Evolutionary conservation across 148 eudicot species (phyloP).

Genomic region (Persicaria tinctoria): DNA sequence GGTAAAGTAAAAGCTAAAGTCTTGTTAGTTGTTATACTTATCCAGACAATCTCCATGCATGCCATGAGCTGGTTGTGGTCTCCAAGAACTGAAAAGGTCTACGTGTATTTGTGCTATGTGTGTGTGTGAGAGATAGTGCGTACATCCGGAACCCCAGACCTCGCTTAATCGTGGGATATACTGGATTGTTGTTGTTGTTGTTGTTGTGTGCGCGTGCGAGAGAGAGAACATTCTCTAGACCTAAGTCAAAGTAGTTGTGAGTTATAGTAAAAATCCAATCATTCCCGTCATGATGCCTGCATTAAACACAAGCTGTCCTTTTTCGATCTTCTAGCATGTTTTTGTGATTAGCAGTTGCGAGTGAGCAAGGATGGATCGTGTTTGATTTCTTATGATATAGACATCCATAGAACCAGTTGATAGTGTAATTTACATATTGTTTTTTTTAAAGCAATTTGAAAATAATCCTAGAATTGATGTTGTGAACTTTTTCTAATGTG

Average conservation of each 20-base stretch:
- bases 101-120: background rate
- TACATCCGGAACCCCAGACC: no score
- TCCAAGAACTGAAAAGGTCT: background rate
- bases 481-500: background rate
- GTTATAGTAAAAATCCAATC: background rate
- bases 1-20: background rate
- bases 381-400: no score
- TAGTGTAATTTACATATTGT: background rate
- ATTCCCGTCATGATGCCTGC: background rate
- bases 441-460: background rate
- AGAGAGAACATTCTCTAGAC: background rate
- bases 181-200: no score
- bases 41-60: background rate
- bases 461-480: background rate
- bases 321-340: background rate
- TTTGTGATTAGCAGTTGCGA: background rate
- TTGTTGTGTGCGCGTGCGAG: background rate
- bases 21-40: no score
- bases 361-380: background rate
- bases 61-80: background rate
- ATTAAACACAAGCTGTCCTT: background rate
- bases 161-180: no score
- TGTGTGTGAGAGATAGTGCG: background rate
- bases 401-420: background rate
- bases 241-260: background rate